Percentiles rank a stretch among this genome's conserved stretches.
These are phyloP conservation scores for Leptographium procerum DNA, from an alignment of 2,329 filamentous ascomycete species.

Conservation along the genomic window DNA sequence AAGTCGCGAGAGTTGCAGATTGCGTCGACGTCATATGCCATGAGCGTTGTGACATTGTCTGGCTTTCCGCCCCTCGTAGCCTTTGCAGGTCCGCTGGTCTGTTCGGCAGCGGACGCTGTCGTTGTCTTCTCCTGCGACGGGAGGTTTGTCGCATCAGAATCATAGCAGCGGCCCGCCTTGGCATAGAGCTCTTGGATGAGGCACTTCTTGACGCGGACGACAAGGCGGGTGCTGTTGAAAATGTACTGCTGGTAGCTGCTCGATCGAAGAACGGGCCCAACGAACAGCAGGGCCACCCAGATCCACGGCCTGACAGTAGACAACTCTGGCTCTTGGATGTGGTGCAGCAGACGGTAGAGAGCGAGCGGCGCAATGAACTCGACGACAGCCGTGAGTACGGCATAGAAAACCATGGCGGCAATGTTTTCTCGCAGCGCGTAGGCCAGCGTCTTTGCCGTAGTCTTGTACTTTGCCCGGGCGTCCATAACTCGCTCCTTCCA, in stretches of 20 bases:
- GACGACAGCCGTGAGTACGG: slow-evolving; percentile 24
- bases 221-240: slow-evolving; percentile 43
- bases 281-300: slow-evolving; percentile 36
- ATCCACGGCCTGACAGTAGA: slow-evolving; percentile 34
- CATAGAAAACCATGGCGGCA: slow-evolving; percentile 32
- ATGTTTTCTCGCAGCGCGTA: slow-evolving; percentile 32
- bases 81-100: slow-evolving; percentile 24
- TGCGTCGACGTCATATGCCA: slow-evolving; percentile 47
- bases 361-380: slow-evolving; percentile 42
- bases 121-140: slow-evolving; percentile 41
- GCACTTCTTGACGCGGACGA: slow-evolving; percentile 44
- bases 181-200: slow-evolving; percentile 48
- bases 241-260: slow-evolving; percentile 45
- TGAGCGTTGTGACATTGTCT: slow-evolving; percentile 24
- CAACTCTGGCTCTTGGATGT: slow-evolving; percentile 33
- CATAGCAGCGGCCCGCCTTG: slow-evolving; percentile 23
- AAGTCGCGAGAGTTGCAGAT: slow-evolving; percentile 41
- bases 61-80: background rate
- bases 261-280: slow-evolving; percentile 36
- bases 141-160: slow-evolving; percentile 33
- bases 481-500: slow-evolving; percentile 31
- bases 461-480: slow-evolving; percentile 30
- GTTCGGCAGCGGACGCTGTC: no score
- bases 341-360: slow-evolving; percentile 41
- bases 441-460: slow-evolving; percentile 33